Base-by-base conservation (phyloP, 768 basidiomycete species). In the Boletellus sp. region DNA sequence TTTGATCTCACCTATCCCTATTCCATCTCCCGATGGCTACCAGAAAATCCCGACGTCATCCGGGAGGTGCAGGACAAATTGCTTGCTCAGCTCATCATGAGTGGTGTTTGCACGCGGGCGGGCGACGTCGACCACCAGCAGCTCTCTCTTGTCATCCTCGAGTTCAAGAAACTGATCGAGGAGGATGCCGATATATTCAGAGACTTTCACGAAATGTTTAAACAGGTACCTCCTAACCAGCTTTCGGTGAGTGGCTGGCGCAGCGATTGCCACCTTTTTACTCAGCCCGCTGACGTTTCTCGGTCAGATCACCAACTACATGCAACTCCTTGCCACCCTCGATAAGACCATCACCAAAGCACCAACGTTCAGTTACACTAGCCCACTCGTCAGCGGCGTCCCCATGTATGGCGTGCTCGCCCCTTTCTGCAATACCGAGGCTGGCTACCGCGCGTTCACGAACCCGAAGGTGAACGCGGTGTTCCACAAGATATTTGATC, bases 401-500 rank as follows among this genome's bases (percentile, higher is more conserved):
- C 59, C 55, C 8, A 53, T 61, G 47, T 60, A 61, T 35, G 59
- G 55, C 2, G 50, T 61, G 16, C 56, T 62, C 6, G 53, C 56
- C 17, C 60, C 56, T 9, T 62, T 61, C 47, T 61, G 60, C 32
- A 61, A 61, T 41, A 58, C 59, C 23, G 35, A 45, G 17, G 59
- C 59, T 31, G 59, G 59, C 15, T 53, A 51, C 56, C 49, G 53
- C 32, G 63, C 51, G 26, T 57, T 69, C 32, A 58, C 57, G 1
- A 70, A 74, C 47, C 65, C 69, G 3, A 63, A 65, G 42, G 72
- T 83, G 46, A 84, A 84, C 48, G 56, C 38, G 0, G 58, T 68
- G 42, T 61, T 83, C 54, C 75, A 78, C 54, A 72, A 71, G 33
- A 61, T 83, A 45, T 72, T 84, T 52, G 64, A 76, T 39, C 68